These are phyloP conservation scores for Nicotiana noctiflora DNA, from an alignment of 257 asterid species.

Conservation along the genomic window DNA sequence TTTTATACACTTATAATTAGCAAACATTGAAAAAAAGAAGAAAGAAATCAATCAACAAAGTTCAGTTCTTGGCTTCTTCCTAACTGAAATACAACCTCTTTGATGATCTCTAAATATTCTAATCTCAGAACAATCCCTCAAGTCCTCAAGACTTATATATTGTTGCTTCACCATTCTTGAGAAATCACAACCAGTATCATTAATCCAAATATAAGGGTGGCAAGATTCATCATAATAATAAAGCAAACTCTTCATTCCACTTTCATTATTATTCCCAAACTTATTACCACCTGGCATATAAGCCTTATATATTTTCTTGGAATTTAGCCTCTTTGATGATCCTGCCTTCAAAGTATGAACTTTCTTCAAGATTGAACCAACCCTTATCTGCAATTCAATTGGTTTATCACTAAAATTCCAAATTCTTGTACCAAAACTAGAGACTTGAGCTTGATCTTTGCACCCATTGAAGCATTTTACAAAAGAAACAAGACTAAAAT, in stretches of 20 bases:
- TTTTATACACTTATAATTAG: too few species aligned
- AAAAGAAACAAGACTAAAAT: slow-evolving; percentile 36
- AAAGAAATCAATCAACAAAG: slow-evolving; percentile 35
- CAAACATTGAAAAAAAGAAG: neutral
- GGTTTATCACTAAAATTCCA: slow-evolving; percentile 67
- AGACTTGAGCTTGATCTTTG: slow-evolving; percentile 45
- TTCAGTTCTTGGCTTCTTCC: slow-evolving; percentile 59
- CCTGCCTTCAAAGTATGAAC: slow-evolving; percentile 70
- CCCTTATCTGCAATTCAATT: slow-evolving; percentile 67
- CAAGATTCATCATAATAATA: slow-evolving; percentile 81
- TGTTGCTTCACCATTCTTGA: slow-evolving; percentile 89
- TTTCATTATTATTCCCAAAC: slow-evolving; percentile 21
- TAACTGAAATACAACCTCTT: slow-evolving; percentile 62
- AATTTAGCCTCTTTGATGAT: slow-evolving; percentile 58
- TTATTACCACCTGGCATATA: slow-evolving; percentile 57
- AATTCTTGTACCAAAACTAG: slow-evolving; percentile 64
- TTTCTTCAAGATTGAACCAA: slow-evolving; percentile 69
- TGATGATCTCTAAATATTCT: slow-evolving; percentile 67
- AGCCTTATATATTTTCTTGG: slow-evolving; percentile 72
- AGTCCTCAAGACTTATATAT: slow-evolving; percentile 69
- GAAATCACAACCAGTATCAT: slow-evolving; percentile 56
- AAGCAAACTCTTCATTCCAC: slow-evolving; percentile 50
- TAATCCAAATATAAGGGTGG: slow-evolving; percentile 90
- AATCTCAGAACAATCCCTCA: slow-evolving; percentile 76
- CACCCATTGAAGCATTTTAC: slow-evolving; percentile 65